A percentile compares a stretch with the other conserved stretches of the same genome.
phyloP scores from a whole-genome alignment of 2,329 filamentous ascomycete genomes.

The Elsinoe arachidis region DNA sequence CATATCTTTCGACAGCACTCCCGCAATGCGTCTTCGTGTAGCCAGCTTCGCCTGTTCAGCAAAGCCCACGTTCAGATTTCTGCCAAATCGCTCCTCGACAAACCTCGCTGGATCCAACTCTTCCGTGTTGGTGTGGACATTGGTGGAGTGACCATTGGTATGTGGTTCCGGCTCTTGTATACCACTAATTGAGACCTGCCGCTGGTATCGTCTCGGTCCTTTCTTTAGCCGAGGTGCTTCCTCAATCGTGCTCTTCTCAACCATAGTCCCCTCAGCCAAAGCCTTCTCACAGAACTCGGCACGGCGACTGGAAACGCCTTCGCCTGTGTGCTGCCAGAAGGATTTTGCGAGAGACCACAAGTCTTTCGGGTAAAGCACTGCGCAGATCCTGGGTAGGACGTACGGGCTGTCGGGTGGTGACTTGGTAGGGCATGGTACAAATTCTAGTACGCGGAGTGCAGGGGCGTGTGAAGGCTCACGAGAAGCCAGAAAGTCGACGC shows the following conservation, averaged over 20 bases:
- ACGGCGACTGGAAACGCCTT: constrained; percentile 81
- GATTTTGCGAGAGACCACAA: constrained; percentile 70
- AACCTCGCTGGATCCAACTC: constrained; percentile 65
- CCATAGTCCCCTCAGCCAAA: constrained; percentile 59
- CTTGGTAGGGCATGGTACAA: constrained; percentile 53
- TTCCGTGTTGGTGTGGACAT: constrained; percentile 16
- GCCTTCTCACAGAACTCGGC: constrained; percentile 80
- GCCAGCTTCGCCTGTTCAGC: constrained; percentile 76
- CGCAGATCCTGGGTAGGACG: constrained; percentile 37
- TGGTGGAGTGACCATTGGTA: constrained; percentile 17
- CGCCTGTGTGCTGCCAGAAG: constrained; percentile 95
- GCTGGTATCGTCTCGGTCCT: constrained; percentile 74
- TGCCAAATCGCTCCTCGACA: constrained; percentile 86
- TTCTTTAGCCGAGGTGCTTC: constrained; percentile 43
- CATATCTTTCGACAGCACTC: constrained; percentile 64
- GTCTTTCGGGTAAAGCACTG: constrained; percentile 60
- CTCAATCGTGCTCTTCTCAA: constrained; percentile 37
- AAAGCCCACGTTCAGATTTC: constrained; percentile 74
- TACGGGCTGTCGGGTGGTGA: constrained; percentile 38
- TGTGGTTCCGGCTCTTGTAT: neutral
- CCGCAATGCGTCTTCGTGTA: constrained; percentile 79
- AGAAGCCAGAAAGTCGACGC: constrained; percentile 60
- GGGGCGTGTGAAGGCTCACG: constrained; percentile 50
- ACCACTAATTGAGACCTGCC: constrained; percentile 45
- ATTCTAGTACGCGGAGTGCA: constrained; percentile 42